Percentiles rank a stretch among this genome's conserved stretches.
Conservation (phyloP, 352 stramenopile species). For the Pythium dissimile region DNA sequence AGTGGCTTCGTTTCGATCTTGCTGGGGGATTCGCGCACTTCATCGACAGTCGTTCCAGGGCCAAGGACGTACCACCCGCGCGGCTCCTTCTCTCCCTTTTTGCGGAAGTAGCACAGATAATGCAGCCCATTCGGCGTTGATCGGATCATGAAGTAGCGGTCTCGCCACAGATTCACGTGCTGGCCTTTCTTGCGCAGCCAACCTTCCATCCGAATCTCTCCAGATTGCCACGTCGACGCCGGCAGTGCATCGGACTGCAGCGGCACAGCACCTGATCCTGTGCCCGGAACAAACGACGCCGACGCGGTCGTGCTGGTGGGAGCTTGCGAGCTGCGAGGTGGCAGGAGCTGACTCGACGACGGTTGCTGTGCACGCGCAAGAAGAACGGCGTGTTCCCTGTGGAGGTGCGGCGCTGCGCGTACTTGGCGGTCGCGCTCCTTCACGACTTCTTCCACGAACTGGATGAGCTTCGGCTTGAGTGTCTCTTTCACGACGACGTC, state of each 20-base stretch:
- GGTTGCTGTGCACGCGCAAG: background rate
- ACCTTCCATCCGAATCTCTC: conserved; percentile 84
- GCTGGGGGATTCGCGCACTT: conserved; percentile 80
- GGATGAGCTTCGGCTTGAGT: conserved; percentile 72
- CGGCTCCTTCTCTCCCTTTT: conserved; percentile 81
- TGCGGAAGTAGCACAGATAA: conserved; percentile 82
- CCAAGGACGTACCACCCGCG: conserved; percentile 79
- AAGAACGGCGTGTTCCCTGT: too few species aligned
- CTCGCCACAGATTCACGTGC: conserved; percentile 83
- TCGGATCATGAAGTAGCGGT: conserved; percentile 88
- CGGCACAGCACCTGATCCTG: background rate
- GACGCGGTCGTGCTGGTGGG: conserved; percentile 14
- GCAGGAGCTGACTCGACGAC: background rate
- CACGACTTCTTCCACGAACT: conserved; percentile 74
- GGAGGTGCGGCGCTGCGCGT: background rate
- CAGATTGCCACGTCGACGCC: conserved; percentile 20
- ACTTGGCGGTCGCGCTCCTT: conserved; percentile 53
- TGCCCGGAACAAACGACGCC: conserved; percentile 8
- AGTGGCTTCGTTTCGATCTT: conserved; percentile 87
- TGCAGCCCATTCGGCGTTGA: conserved; percentile 74
- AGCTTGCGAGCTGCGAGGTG: background rate
- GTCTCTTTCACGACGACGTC: conserved; percentile 60
- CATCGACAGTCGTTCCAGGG: conserved; percentile 75
- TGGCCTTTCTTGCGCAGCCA: conserved; percentile 86
- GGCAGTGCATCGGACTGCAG: conserved; percentile 1